These are phyloP conservation scores for Colletotrichum sp. DNA, from an alignment of 2,329 filamentous ascomycete genomes.

Conservation along the genomic window DNA sequence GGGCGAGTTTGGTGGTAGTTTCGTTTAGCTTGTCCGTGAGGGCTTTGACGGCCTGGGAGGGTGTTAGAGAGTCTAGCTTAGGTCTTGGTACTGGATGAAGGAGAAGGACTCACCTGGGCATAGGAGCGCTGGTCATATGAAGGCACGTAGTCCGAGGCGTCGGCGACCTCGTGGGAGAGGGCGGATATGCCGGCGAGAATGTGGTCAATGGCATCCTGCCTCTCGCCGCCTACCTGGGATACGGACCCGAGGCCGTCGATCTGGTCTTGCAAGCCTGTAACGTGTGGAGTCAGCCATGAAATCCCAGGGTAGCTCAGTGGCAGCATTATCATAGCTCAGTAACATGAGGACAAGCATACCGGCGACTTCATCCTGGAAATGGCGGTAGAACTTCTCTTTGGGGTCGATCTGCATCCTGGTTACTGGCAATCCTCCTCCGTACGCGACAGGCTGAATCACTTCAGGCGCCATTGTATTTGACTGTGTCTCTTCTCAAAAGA, in stretches of 20 bases:
- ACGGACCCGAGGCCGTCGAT: constrained; percentile 43
- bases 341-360: constrained; percentile 51
- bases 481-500: background rate
- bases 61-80: no score
- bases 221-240: constrained; percentile 70
- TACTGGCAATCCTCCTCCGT: constrained; percentile 17
- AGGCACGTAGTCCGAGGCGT: constrained; percentile 81
- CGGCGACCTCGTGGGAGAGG: constrained; percentile 83
- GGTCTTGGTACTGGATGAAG: no score
- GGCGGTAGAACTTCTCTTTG: constrained; percentile 83
- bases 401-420: constrained; percentile 46
- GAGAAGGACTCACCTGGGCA: constrained; percentile 64
- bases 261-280: constrained; percentile 65
- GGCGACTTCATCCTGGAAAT: constrained; percentile 78
- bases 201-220: constrained; percentile 80
- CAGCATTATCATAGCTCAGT: background rate
- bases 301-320: background rate
- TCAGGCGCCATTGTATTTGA: constrained; percentile 19
- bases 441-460: constrained; percentile 19
- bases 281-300: background rate
- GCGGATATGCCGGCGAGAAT: constrained; percentile 80
- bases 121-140: constrained; percentile 91
- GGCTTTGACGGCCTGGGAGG: constrained; percentile 83
- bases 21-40: constrained; percentile 80
- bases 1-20: constrained; percentile 69